Base-by-base conservation (phyloP, 1,284 basidiomycete species). In the Coniferiporia sulphurascens region DNA sequence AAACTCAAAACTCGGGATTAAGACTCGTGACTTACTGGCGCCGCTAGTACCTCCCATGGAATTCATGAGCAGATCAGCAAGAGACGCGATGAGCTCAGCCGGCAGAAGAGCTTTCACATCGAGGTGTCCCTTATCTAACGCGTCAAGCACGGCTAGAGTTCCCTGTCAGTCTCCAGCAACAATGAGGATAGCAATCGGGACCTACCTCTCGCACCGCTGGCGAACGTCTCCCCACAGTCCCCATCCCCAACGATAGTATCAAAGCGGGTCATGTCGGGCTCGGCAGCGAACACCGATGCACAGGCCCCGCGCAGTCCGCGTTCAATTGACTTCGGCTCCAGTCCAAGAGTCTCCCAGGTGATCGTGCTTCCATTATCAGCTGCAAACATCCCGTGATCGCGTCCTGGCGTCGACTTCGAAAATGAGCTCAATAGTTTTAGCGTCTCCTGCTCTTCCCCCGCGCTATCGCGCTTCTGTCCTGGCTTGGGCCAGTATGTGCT, bases 181-280 rank as follows among this genome's bases (percentile, higher is more conserved):
- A 52, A 44, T 19, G 22, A 12, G 34, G 17, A 27, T 10, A 19
- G 13, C 5, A 3, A 5, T 27, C 27, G 2, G 56, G 52, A n/a
- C 41, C 52, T 27, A 69, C 70, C 67, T 65, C 61, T 64, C 6
- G 69, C 66, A n/a, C 72, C 70, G 0, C 62, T 60, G 12, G 65
- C 63, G 32, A 73, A 74, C 17, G 73, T 74, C 50, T 67, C 64
- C 45, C 72, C 72, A 49, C 72, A 73, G 56, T 72, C 72, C 5
- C 72, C 73, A 60, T 74, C 72, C 12, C 73, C 72, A 21, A 71
- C 66, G 8, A 74, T 57, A 6, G 76, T 78, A 64, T 79, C 77
- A 60, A 72, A 76, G 36, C 65, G 68, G 21, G 77, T 77, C 61
- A 78, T 64, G n/a, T 73, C 73, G 0, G 67, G 65, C 65, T 78